These are phyloP conservation scores for Musa acuminata DNA, from an alignment of 176 grass and related monocot genomes.

Conservation along the genomic window DNA sequence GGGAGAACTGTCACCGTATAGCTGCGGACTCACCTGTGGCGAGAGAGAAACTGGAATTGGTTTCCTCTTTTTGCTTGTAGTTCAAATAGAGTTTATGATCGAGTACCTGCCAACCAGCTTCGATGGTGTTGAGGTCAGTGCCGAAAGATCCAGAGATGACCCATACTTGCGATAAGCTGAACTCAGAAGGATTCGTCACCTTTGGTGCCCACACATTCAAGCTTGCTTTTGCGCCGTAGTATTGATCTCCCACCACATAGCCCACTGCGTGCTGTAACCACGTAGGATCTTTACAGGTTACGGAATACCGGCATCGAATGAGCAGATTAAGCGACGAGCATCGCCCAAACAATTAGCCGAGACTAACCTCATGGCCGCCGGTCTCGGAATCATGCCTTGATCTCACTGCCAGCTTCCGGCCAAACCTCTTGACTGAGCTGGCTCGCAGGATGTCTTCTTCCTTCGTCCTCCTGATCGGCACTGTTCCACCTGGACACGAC, in stretches of 20 bases:
- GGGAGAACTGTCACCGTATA: constrained; percentile 63
- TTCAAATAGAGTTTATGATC: neutral
- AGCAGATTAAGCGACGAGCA: too few species aligned
- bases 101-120: constrained; percentile 92
- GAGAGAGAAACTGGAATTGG: neutral
- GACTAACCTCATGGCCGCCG: too few species aligned
- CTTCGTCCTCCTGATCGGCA: too few species aligned
- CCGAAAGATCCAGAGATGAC: constrained; percentile 85
- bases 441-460: too few species aligned
- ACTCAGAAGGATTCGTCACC: constrained; percentile 66
- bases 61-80: too few species aligned
- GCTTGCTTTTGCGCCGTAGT: constrained; percentile 83
- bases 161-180: constrained; percentile 95
- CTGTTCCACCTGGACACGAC: too few species aligned
- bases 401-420: too few species aligned
- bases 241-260: constrained; percentile 59
- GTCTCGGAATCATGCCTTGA: too few species aligned
- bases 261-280: constrained; percentile 75
- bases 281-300: too few species aligned
- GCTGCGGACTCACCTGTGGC: constrained; percentile 65
- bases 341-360: too few species aligned
- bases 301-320: too few species aligned
- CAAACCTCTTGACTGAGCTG: too few species aligned
- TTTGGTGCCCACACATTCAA: constrained; percentile 86
- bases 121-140: constrained; percentile 96